phyloP scores from a whole-genome alignment of 1,284 basidiomycete genomes.

The Ustilago nuda region DNA sequence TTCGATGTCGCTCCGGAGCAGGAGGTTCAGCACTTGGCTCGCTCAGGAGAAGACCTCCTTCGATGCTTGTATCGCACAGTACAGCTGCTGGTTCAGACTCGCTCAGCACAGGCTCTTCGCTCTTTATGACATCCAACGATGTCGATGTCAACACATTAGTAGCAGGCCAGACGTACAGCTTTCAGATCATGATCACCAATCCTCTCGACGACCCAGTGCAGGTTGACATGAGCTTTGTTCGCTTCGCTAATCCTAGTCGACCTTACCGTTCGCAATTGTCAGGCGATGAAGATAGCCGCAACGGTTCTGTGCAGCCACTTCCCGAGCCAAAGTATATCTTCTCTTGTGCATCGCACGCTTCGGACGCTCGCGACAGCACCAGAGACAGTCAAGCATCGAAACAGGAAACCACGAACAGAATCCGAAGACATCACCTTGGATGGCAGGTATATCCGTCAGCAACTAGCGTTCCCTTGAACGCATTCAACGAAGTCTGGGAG shows the following conservation, averaged over 20 bases:
- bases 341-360: background rate
- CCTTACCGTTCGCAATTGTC: background rate
- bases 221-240: slow-evolving; percentile 45
- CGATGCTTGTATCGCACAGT: slow-evolving; percentile 10
- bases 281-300: background rate
- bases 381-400: background rate
- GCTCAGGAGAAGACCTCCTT: slow-evolving; percentile 29
- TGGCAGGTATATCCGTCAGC: slow-evolving; percentile 44
- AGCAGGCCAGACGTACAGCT: slow-evolving; percentile 54
- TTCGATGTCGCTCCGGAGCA: slow-evolving; percentile 16
- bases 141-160: slow-evolving; percentile 39
- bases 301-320: slow-evolving; percentile 13
- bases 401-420: background rate
- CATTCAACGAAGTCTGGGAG: slow-evolving; percentile 62
- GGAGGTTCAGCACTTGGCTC: slow-evolving; percentile 10
- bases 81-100: slow-evolving; percentile 6
- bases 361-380: background rate
- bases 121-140: slow-evolving; percentile 17
- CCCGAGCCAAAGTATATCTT: slow-evolving; percentile 42
- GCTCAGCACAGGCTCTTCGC: slow-evolving; percentile 7
- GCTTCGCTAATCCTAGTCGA: slow-evolving; percentile 23
- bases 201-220: slow-evolving; percentile 62
- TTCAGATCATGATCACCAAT: slow-evolving; percentile 54
- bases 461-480: slow-evolving; percentile 41
- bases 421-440: slow-evolving; percentile 9